phyloP scores from a whole-genome alignment of 139 green algal genomes.

The Chlamydomonas incerta region DNA sequence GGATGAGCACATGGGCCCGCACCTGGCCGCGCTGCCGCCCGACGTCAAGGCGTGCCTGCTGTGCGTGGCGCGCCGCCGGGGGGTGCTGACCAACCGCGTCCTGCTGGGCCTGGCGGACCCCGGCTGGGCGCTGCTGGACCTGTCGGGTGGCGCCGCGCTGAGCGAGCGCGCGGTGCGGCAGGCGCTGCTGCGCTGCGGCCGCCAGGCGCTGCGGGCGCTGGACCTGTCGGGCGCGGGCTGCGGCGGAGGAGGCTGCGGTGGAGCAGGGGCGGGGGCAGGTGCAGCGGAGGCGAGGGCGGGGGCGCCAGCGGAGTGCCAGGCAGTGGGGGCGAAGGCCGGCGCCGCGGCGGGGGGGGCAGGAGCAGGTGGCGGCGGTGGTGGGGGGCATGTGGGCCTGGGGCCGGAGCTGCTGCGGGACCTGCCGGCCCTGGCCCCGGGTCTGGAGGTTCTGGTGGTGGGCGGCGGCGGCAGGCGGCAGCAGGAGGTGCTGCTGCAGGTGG shows the following conservation, averaged over 20 bases:
- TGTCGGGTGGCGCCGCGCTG: background rate
- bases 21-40: background rate
- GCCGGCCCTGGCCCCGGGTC: background rate
- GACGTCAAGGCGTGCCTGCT: slow-evolving; percentile 28
- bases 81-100: background rate
- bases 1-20: background rate
- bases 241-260: background rate
- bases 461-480: background rate
- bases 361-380: too few species aligned
- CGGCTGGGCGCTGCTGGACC: slow-evolving; percentile 23
- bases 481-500: slow-evolving; percentile 10
- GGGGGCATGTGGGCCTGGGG: too few species aligned
- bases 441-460: slow-evolving; percentile 30
- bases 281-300: too few species aligned
- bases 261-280: too few species aligned
- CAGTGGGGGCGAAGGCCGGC: too few species aligned
- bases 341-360: too few species aligned
- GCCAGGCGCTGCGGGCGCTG: background rate
- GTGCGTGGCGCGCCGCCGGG: slow-evolving; percentile 26
- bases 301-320: too few species aligned
- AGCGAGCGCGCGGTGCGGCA: slow-evolving; percentile 20
- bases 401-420: slow-evolving; percentile 11
- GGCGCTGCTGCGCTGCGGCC: slow-evolving; percentile 3
- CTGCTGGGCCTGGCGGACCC: slow-evolving; percentile 21
- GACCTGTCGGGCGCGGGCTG: background rate